A percentile compares a stretch with the other conserved stretches of the same genome.
Evolutionary conservation across 768 basidiomycete species (phyloP).

Genomic region (Gloeophyllum trabeum): DNA sequence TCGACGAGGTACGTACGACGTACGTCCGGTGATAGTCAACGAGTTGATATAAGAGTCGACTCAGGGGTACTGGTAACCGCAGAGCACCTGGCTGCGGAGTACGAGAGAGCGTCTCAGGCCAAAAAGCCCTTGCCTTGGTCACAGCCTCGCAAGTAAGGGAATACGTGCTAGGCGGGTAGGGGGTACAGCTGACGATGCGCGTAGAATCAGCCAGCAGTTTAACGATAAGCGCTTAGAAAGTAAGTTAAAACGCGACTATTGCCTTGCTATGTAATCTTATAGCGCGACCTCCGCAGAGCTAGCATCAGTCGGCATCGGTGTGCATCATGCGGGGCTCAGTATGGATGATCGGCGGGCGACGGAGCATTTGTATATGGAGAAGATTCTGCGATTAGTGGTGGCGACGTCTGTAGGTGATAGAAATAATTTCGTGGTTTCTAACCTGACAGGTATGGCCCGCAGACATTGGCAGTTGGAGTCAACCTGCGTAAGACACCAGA

Average conservation of each 20-base stretch:
- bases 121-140: constrained; percentile 58
- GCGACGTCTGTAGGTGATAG: constrained; percentile 64
- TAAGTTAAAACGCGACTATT: constrained; percentile 16
- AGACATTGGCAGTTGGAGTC: constrained; percentile 95
- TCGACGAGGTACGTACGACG: constrained; percentile 49
- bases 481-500: constrained; percentile 75
- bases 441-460: constrained; percentile 6
- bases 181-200: too few relatives aligned
- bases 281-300: constrained; percentile 33
- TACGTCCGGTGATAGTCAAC: background rate
- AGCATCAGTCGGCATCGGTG: constrained; percentile 66
- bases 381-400: constrained; percentile 54
- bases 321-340: constrained; percentile 85
- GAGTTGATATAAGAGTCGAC: constrained; percentile 5
- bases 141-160: constrained; percentile 44
- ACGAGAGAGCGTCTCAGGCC: constrained; percentile 38
- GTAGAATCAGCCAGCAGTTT: constrained; percentile 50
- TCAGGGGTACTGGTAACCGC: constrained; percentile 48
- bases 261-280: background rate
- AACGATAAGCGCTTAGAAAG: constrained; percentile 58
- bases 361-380: constrained; percentile 64
- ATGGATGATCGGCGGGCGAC: constrained; percentile 60
- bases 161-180: too few relatives aligned
- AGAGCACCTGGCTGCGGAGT: constrained; percentile 66
- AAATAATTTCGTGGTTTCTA: background rate